A percentile compares a stretch with the other conserved stretches of the same genome.
These are phyloP conservation scores for Aureobasidium sp. DNA, from an alignment of 2,329 filamentous ascomycete species.

Conservation along the genomic window DNA sequence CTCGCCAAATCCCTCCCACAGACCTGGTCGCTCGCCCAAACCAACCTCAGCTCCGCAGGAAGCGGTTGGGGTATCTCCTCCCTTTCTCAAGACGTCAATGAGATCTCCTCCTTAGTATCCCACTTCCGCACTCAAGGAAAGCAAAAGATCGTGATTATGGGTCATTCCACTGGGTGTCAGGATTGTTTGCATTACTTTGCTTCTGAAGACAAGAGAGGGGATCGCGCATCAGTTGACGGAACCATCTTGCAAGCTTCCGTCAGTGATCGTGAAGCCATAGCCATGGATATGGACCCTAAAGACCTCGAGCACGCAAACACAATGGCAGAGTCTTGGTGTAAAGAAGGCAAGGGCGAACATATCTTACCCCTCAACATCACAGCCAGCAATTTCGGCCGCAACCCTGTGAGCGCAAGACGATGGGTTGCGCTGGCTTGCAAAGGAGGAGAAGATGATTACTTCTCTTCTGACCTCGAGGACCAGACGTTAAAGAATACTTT, in stretches of 20 bases:
- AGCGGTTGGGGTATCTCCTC: conserved; percentile 48
- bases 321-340: conserved; percentile 49
- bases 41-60: conserved; percentile 47
- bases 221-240: conserved; percentile 57
- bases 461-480: conserved; percentile 68
- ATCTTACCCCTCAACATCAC: conserved; percentile 42
- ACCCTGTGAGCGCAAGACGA: conserved; percentile 49
- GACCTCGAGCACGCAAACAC: conserved; percentile 35
- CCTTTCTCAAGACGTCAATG: conserved; percentile 48
- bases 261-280: conserved; percentile 64
- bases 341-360: conserved; percentile 47
- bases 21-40: conserved; percentile 40
- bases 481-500: conserved; percentile 58
- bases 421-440: conserved; percentile 54
- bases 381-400: conserved; percentile 26
- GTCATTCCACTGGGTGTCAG: conserved; percentile 63
- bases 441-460: conserved; percentile 74
- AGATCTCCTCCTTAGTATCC: conserved; percentile 45
- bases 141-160: conserved; percentile 59
- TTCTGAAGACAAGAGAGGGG: conserved; percentile 30
- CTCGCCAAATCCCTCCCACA: conserved; percentile 44
- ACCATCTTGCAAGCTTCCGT: conserved; percentile 75
- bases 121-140: conserved; percentile 40
- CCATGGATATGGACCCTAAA: conserved; percentile 38
- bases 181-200: conserved; percentile 59